Base-by-base conservation (phyloP, 768 basidiomycete genomes). In the Termitomyces sp. region DNA sequence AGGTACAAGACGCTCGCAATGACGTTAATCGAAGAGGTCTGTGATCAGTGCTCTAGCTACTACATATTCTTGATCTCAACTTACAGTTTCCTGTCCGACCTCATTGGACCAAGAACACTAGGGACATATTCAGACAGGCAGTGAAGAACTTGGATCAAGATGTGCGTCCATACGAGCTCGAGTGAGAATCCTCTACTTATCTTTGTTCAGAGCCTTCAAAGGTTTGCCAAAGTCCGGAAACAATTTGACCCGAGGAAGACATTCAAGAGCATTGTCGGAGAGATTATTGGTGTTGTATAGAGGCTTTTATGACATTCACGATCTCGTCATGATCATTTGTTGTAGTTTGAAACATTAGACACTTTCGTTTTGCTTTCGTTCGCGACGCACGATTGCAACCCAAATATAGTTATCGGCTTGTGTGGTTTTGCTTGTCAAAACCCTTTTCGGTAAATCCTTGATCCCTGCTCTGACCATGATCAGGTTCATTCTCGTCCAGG, bases 401-500 rank as follows among this genome's bases (percentile, higher is more conserved):
- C 44, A 48, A 35, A 48, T 48, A 22, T 35, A 26, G 17, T 26
- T 22, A 10, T 30, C 28, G 5, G 26, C 52, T 50, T 57, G 45
- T 59, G 40, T 60, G 55, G 48, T 32, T 14, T 26, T 56, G 51
- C 58, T 64, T 62, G 60, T 41, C 51, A 52, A 32, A 28, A 32
- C 34, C 10, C 42, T 45, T 32, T 40, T 55, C 58, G 38, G 45
- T 55, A 64, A 62, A 62, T 60, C 51, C 48, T 47, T 47, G 44
- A 51, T 55, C 28, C 14, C 21, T 26, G 30, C 45, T 51, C 47
- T 37, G 21, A 66, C 69, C 61, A 98, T 98, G 95, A 97, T 98
- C 73, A 85, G 92, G 61, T 98, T 98, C 72, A 97, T 98, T 68
- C 83, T 98, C 50, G 95, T 98, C 15, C 94, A 98, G 81, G 95